These are phyloP conservation scores for Skeletonema potamos DNA, from an alignment of 108 stramenopile genomes.

Conservation along the genomic window DNA sequence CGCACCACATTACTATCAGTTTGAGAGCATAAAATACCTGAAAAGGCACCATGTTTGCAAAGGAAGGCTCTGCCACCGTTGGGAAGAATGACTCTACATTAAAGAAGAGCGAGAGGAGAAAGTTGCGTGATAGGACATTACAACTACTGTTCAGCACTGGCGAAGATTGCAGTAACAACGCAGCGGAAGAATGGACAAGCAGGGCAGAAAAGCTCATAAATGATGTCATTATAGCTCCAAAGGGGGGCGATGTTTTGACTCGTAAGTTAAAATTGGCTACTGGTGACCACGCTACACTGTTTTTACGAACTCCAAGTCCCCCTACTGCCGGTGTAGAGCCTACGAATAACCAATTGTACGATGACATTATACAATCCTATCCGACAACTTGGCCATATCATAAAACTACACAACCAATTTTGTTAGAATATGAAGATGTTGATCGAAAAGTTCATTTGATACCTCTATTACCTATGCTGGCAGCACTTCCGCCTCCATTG, in stretches of 20 bases:
- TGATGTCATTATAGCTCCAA: conserved; percentile 24
- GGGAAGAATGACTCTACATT: conserved; percentile 68
- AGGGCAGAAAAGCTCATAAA: conserved; percentile 38
- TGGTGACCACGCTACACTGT: conserved; percentile 35
- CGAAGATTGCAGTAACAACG: background rate
- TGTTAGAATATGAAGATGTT: conserved; percentile 34
- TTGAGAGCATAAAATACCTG: no score
- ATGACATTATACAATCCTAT: conserved; percentile 11
- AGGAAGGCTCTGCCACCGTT: conserved; percentile 44
- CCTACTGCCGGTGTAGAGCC: background rate
- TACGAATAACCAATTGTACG: background rate
- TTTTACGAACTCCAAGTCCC: conserved; percentile 33
- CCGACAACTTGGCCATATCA: conserved; percentile 44
- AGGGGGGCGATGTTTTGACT: conserved; percentile 30
- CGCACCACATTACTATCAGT: no score
- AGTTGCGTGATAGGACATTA: conserved; percentile 47
- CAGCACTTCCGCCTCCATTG: conserved; percentile 32
- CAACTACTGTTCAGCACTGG: conserved; percentile 33
- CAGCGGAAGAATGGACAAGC: conserved; percentile 32
- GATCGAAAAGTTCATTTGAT: conserved; percentile 28
- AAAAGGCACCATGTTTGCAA: conserved; percentile 58
- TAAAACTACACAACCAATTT: conserved; percentile 32
- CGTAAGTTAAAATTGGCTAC: conserved; percentile 29
- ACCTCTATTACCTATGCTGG: conserved; percentile 36
- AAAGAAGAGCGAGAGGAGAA: conserved; percentile 72